A percentile compares a stretch with the other conserved stretches of the same genome.
These are phyloP conservation scores for Solanum arcanum DNA, from an alignment of 257 asterid species.

Conservation along the genomic window DNA sequence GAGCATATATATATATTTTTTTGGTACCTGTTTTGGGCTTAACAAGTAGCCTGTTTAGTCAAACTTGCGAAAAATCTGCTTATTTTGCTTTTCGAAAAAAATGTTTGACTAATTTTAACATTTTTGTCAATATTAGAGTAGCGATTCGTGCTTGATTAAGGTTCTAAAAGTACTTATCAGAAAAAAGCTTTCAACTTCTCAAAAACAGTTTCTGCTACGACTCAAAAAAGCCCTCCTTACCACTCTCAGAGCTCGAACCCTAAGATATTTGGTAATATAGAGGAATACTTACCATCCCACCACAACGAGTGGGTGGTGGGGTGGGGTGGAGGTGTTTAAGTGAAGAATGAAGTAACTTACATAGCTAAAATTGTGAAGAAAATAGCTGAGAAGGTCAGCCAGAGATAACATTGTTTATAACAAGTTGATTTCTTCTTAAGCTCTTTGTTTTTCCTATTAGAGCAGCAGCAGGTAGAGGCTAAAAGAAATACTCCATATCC, in stretches of 20 bases:
- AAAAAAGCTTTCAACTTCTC: neutral
- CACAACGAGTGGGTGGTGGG: neutral
- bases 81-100: neutral
- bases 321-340: no score
- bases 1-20: neutral
- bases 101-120: neutral
- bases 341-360: conserved; percentile 21
- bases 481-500: conserved; percentile 42
- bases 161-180: neutral
- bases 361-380: conserved; percentile 49
- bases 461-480: conserved; percentile 7
- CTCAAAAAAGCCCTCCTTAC: neutral
- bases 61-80: neutral
- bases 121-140: neutral
- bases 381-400: conserved; percentile 36
- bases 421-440: conserved; percentile 28
- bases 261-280: neutral
- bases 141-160: neutral
- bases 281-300: neutral
- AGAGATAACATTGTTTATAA: conserved; percentile 15
- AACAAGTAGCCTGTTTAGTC: neutral
- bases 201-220: neutral
- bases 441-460: conserved; percentile 13
- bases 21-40: neutral
- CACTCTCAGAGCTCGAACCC: neutral